Conservation (phyloP, 306 rosid species). For the Dalbergia oliveri region DNA sequence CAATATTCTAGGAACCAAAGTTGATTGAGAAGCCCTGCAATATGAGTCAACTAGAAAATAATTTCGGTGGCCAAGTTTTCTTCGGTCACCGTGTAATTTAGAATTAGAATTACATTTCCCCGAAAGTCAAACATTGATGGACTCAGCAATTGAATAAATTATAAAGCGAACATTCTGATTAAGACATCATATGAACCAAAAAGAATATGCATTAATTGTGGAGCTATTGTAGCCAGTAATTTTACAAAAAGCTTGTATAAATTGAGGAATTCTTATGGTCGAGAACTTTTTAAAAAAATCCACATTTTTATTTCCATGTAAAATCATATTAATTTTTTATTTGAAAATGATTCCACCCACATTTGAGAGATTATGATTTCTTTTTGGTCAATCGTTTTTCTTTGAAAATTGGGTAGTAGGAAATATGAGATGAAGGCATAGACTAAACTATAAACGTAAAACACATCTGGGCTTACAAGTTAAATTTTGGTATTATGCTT, state of each 20-base stretch:
- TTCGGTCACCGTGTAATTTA: conserved; percentile 20
- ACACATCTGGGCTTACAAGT: conserved; percentile 25
- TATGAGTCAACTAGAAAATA: conserved; percentile 44
- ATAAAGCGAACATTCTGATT: conserved; percentile 31
- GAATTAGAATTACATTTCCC: conserved; percentile 32
- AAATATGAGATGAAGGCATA: conserved; percentile 22
- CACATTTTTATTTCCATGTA: neutral
- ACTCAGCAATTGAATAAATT: conserved; percentile 18
- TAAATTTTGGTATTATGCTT: conserved; percentile 28
- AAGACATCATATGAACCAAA: conserved; percentile 21
- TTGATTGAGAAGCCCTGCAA: conserved; percentile 15
- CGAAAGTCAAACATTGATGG: conserved; percentile 41
- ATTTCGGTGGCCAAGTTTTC: conserved; percentile 27
- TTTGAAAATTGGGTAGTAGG: conserved; percentile 9
- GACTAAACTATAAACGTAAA: neutral
- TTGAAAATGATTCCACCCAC: neutral
- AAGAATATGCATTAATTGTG: conserved; percentile 19
- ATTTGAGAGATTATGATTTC: conserved; percentile 10
- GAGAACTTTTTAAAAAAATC: neutral
- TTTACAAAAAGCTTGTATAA: neutral
- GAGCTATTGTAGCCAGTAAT: conserved; percentile 30
- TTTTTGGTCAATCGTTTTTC: neutral
- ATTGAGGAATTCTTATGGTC: conserved; percentile 14
- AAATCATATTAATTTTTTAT: neutral
- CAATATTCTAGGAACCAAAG: conserved; percentile 41